A percentile compares a stretch with the other conserved stretches of the same genome.
Evolutionary conservation across 2,329 filamentous ascomycete species (phyloP).

Genomic region (Aureobasidium sp.): DNA sequence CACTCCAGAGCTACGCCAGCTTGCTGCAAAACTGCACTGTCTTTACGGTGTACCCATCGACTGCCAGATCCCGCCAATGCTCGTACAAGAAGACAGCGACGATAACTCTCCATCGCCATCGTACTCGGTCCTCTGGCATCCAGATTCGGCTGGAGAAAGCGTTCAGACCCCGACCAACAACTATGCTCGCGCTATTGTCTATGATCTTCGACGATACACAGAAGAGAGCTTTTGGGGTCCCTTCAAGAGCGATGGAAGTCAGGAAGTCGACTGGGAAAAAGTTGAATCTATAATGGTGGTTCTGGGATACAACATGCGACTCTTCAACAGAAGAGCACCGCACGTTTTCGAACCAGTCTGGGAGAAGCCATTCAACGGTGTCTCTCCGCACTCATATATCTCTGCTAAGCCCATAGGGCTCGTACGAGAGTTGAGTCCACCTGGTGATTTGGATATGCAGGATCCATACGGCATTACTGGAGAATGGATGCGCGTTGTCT

Average conservation of each 20-base stretch:
- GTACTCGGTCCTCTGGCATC: background rate
- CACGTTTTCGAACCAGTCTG: slow-evolving; percentile 48
- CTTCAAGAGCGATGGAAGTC: slow-evolving; percentile 57
- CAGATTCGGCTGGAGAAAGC: background rate
- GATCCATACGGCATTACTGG: slow-evolving; percentile 69
- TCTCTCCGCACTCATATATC: slow-evolving; percentile 41
- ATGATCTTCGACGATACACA: slow-evolving; percentile 65
- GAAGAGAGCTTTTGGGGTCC: slow-evolving; percentile 61
- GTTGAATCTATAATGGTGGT: slow-evolving; percentile 68
- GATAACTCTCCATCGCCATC: slow-evolving; percentile 8
- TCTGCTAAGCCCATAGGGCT: slow-evolving; percentile 16
- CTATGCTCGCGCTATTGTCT: slow-evolving; percentile 62
- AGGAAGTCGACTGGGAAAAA: slow-evolving; percentile 70
- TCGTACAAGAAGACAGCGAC: slow-evolving; percentile 18
- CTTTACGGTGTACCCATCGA: slow-evolving; percentile 58
- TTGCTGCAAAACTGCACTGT: slow-evolving; percentile 55
- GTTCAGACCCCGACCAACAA: slow-evolving; percentile 25
- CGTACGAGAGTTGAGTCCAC: slow-evolving; percentile 10
- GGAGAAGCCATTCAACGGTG: slow-evolving; percentile 50
- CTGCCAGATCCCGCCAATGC: background rate
- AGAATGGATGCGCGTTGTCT: slow-evolving; percentile 56
- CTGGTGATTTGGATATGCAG: slow-evolving; percentile 13
- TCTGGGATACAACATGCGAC: slow-evolving; percentile 55
- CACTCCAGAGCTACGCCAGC: slow-evolving; percentile 47
- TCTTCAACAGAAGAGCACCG: slow-evolving; percentile 37